These are phyloP conservation scores for Dactylis glomerata DNA, from an alignment of 176 grass and related monocot genomes.

Conservation along the genomic window DNA sequence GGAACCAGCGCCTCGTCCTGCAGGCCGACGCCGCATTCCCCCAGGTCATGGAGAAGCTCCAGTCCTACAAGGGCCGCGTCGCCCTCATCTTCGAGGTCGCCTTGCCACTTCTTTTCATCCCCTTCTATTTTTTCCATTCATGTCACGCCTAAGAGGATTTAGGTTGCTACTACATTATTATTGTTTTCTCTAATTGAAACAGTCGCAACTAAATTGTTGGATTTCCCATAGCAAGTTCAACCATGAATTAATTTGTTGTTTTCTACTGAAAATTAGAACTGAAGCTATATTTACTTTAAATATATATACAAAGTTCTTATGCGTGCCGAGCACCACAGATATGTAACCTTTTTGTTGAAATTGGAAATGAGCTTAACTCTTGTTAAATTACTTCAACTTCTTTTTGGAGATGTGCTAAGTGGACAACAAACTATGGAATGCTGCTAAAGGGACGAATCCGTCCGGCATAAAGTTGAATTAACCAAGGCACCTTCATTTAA, in stretches of 20 bases:
- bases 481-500: not conserved
- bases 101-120: not conserved
- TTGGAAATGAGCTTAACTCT: not conserved
- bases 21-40: constrained; percentile 62
- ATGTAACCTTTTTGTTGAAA: not conserved
- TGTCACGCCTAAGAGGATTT: not conserved
- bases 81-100: constrained; percentile 78
- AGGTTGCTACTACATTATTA: not conserved
- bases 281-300: not conserved
- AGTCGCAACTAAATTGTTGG: not conserved
- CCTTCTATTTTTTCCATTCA: not conserved
- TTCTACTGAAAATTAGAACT: not conserved
- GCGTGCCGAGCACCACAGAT: no score
- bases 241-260: not conserved
- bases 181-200: not conserved
- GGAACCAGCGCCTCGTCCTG: constrained; percentile 56
- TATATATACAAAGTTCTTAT: no score
- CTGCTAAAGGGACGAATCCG: not conserved
- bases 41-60: constrained; percentile 89
- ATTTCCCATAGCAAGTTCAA: not conserved
- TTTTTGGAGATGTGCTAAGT: not conserved
- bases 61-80: constrained; percentile 79
- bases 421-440: not conserved
- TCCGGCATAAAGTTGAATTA: not conserved
- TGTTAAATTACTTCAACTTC: not conserved